Base-by-base conservation (phyloP, 139 green algal species). In the Micractinium sp. region DNA sequence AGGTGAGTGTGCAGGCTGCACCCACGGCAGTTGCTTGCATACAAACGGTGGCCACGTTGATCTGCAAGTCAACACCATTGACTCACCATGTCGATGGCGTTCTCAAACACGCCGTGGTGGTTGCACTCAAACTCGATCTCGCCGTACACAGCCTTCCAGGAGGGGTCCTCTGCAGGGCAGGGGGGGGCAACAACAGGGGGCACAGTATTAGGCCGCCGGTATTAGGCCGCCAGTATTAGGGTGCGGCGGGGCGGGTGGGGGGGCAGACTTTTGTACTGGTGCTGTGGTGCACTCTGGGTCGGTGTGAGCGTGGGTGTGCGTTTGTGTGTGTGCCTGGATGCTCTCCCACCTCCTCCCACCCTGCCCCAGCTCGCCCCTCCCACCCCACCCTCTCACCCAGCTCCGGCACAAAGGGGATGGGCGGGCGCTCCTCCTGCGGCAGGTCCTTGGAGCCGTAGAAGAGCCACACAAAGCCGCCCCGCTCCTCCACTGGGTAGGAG, bases 381-480 rank as follows among this genome's bases (percentile, higher is more conserved):
- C 2, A 16, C 12, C 69, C 3, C 25, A 18, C 25, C 15, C 1
- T 31, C 74, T 31, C 85, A 89, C 74, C 74, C 88, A 98, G 94
- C 92, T 98, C 96, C 4, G 94, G 91, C 0, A 92, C 85, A 53
- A 91, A 91, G 12, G 96, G 96, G 85, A 98, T 96, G 76, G 96
- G 96, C 16, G 95, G 96, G 0, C 95, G 92, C 92, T 94, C 94
- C 27, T 96, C 94, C 5, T 73, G 90, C 3, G 94, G 95, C 85
- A 98, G 89, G 35, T 22, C 41, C 75, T 90, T 90, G 67, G 89
- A 76, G 36, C 95, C 96, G 90, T 93, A 98, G 93, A 98, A 98
- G 35, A 98, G 87, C 94, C 95, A 98, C 33, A 98, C 88, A 85
- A 98, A 98, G 47, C 95, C 96, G 61, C 94, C 95, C 87, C 92